Evolutionary conservation across 108 stramenopile genomes (phyloP).

Genomic region (Discostella stelligeroides): DNA sequence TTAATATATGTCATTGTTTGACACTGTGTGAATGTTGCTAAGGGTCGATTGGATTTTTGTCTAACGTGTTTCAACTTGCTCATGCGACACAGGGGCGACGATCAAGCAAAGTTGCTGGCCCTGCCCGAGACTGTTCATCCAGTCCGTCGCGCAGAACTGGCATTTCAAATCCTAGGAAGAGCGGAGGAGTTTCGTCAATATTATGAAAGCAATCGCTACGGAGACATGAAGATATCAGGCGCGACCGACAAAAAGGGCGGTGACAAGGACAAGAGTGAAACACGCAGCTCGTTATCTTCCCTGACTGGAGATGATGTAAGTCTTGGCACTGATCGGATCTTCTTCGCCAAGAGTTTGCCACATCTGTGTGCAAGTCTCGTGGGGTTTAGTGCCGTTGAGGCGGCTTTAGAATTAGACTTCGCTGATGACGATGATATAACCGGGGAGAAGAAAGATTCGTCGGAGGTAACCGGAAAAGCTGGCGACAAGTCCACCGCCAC

Average conservation of each 20-base stretch:
- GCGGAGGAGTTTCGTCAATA: slow-evolving; percentile 87
- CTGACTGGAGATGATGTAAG: slow-evolving; percentile 91
- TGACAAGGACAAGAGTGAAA: slow-evolving; percentile 62
- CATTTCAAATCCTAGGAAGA: slow-evolving; percentile 78
- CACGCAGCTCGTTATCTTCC: slow-evolving; percentile 76
- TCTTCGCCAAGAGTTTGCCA: slow-evolving; percentile 86
- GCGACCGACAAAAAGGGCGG: slow-evolving; percentile 45
- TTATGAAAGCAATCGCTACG: slow-evolving; percentile 90
- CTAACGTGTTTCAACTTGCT: not conserved
- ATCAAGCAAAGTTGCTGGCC: slow-evolving; percentile 71
- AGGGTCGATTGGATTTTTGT: not conserved
- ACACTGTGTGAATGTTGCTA: not conserved
- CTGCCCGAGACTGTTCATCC: slow-evolving; percentile 90
- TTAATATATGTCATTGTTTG: not conserved
- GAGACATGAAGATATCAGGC: slow-evolving; percentile 79
- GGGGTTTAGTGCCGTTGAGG: slow-evolving; percentile 91
- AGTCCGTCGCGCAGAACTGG: slow-evolving; percentile 85
- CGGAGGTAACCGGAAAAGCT: slow-evolving; percentile 25
- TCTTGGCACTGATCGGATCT: slow-evolving; percentile 85
- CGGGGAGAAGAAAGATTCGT: slow-evolving; percentile 46
- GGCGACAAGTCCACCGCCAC: slow-evolving; percentile 27
- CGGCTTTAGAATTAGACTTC: slow-evolving; percentile 86
- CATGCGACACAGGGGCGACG: slow-evolving; percentile 64
- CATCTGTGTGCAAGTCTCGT: slow-evolving; percentile 86
- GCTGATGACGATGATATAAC: slow-evolving; percentile 70